These are phyloP conservation scores for Crotalaria pallida DNA, from an alignment of 306 rosid genomes.

Conservation along the genomic window DNA sequence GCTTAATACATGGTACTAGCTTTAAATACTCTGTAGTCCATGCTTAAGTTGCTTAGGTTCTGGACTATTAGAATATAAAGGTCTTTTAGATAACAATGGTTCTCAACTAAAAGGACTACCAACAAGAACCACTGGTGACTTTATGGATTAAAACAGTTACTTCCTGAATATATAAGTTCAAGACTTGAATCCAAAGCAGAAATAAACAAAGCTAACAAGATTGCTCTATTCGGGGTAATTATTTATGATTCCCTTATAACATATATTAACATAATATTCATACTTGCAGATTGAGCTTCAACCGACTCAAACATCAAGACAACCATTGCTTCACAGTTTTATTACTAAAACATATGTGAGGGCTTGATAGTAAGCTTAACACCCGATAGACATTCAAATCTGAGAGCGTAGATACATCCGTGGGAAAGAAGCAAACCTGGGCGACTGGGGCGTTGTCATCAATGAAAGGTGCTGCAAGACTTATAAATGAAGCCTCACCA, in stretches of 20 bases:
- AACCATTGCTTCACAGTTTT: not conserved
- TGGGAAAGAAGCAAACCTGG: slow-evolving; percentile 44
- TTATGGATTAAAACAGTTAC: not conserved
- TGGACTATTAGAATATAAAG: not conserved
- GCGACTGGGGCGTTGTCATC: slow-evolving; percentile 81
- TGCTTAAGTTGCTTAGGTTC: not conserved
- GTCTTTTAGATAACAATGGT: not conserved
- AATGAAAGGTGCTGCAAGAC: slow-evolving; percentile 95
- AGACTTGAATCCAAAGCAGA: not conserved
- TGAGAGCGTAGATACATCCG: slow-evolving; percentile 1
- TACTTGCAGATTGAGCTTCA: not conserved
- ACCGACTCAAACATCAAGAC: not conserved
- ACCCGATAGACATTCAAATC: slow-evolving; percentile 8
- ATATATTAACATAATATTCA: not conserved
- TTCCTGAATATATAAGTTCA: not conserved
- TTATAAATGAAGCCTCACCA: slow-evolving; percentile 91
- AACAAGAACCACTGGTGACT: not conserved
- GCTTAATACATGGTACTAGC: not conserved
- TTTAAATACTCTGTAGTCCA: not conserved
- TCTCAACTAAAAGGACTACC: not conserved
- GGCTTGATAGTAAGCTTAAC: not conserved
- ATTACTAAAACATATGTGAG: not conserved
- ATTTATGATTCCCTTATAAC: not conserved
- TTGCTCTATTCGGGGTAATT: not conserved
- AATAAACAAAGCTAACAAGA: not conserved